Conservation (phyloP, 495 filamentous ascomycete genomes). For the Emericellopsis terricola region DNA sequence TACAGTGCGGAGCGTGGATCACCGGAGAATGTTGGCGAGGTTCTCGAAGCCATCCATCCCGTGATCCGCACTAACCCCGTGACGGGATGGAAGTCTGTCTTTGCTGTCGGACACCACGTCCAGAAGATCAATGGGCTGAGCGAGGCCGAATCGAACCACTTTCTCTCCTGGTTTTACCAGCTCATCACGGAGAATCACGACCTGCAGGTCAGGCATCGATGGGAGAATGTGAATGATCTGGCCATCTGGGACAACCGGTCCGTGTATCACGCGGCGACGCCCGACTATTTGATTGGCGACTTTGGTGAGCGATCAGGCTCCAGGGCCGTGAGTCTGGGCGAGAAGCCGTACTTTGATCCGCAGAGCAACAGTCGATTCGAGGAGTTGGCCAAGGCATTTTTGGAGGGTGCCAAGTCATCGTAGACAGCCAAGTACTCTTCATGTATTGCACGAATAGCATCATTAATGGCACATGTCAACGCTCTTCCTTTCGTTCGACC, state of each 20-base stretch:
- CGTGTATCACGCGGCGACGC: constrained; percentile 49
- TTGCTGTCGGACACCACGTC: constrained; percentile 42
- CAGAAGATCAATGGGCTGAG: constrained; percentile 47
- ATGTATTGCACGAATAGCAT: too few species aligned
- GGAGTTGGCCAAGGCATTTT: constrained; percentile 24
- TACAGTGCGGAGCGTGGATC: constrained; percentile 39
- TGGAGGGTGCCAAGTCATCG: too few species aligned
- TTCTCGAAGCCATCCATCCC: constrained; percentile 43
- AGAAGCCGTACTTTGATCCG: constrained; percentile 45
- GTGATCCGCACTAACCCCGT: constrained; percentile 63
- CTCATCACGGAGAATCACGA: constrained; percentile 58
- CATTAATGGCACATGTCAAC: too few species aligned
- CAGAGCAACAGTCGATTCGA: constrained; percentile 38
- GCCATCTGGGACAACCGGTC: constrained; percentile 67
- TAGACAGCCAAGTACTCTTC: too few species aligned
- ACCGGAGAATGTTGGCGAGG: constrained; percentile 43
- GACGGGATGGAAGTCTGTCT: constrained; percentile 61
- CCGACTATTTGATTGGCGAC: constrained; percentile 35
- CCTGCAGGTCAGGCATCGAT: constrained; percentile 49
- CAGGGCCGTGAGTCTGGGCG: constrained; percentile 43
- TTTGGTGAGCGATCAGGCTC: constrained; percentile 43
- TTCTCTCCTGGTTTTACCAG: constrained; percentile 39
- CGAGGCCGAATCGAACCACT: constrained; percentile 36
- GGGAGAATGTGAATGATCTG: constrained; percentile 40
- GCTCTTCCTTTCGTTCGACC: too few species aligned